Conservation (phyloP, 116 monocot species). For the Dioscorea cayenensis region DNA sequence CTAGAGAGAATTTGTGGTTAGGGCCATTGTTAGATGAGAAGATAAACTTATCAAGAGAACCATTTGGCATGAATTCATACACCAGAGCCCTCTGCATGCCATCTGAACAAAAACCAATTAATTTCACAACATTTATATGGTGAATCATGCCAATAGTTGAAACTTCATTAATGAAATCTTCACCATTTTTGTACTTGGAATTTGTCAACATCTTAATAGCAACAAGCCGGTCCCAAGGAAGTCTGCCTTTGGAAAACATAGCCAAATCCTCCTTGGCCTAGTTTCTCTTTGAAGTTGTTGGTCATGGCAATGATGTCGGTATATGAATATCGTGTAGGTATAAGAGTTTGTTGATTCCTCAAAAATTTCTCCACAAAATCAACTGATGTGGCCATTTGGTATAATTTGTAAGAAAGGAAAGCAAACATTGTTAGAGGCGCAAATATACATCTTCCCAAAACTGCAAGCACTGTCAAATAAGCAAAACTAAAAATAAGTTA, state of each 20-base stretch:
- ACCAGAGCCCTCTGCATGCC: no score
- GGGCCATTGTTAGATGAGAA: no score
- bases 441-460: constrained; percentile 8
- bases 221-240: neutral
- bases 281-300: constrained; percentile 1
- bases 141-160: constrained; percentile 12
- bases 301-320: constrained; percentile 9
- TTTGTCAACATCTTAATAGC: neutral
- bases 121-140: no score
- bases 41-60: no score
- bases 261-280: constrained; percentile 4
- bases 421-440: constrained; percentile 5
- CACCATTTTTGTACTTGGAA: constrained; percentile 1
- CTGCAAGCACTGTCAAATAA: constrained; percentile 2
- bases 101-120: no score
- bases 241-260: constrained; percentile 1
- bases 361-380: constrained; percentile 15
- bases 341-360: constrained; percentile 3
- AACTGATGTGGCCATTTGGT: neutral
- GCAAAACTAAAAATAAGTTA: neutral
- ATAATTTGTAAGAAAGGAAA: constrained; percentile 11
- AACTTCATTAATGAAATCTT: constrained; percentile 13
- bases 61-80: no score
- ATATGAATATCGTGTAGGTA: constrained; percentile 4
- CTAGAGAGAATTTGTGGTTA: no score